Base-by-base conservation (phyloP, 2,329 filamentous ascomycete genomes). In the Fusarium musae region DNA sequence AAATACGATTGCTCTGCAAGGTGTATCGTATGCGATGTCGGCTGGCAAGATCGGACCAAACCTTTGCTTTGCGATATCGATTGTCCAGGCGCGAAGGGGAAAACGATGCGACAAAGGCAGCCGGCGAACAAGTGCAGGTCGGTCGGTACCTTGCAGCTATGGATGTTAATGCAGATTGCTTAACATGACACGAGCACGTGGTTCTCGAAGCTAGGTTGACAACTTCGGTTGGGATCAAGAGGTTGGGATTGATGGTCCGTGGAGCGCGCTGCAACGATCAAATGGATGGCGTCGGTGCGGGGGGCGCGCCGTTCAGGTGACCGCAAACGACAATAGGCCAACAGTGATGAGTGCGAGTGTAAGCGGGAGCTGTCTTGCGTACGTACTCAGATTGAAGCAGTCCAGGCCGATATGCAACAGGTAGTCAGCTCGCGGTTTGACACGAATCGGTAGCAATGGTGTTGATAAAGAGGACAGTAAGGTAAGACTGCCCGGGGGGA, bases 171-270 rank as follows among this genome's bases (percentile, higher is more conserved):
- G 21, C n/a, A 36, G 47, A 43, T 46, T 44, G 34, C 32, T 52
- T 57, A 65, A 40, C 66, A 73, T 73, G 66, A 59, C 64, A 66
- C 47, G 40, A 59, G 47, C 36, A 50, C 49, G 62, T 34, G 57
- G 52, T 52, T 62, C 56, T 62, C 50, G 44, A 67, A 50, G 66
- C 50, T 69, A 66, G 53, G 40, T 59, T 39, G 30, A 53, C 44
- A 65, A 50, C 40, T 66, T 68, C 73, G 75, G 69, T 58, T 64
- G 62, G 66, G 66, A 52, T 72, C 46, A 61, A 75, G 75, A 77
- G 75, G 75, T 68, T 77, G 75, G 75, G 75, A 65, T 58, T 65
- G 26, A 49, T 23, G 42, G 28, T 50, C 42, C 50, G 28, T 44
- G 62, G 57, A 65, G 53, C 72, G 69, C 65, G 68, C 57, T 54